Conservation (phyloP, 495 filamentous ascomycete genomes). For the Darksidea phi region DNA sequence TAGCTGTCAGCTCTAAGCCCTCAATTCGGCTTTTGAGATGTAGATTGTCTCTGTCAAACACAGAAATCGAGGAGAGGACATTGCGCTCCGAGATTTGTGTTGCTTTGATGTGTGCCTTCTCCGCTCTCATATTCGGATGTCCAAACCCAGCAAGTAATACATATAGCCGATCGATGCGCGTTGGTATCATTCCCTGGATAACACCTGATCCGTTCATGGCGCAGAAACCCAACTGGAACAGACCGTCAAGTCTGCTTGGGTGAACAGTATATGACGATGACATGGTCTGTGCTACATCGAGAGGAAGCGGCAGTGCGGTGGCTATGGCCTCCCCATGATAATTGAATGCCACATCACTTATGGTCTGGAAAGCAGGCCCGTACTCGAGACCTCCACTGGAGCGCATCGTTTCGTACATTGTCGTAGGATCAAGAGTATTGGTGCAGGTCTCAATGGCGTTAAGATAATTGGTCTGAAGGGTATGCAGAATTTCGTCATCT, state of each 20-base stretch:
- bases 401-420: not conserved
- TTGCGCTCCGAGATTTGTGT: not conserved
- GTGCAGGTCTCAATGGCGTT: not conserved
- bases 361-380: not conserved
- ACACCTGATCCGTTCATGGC: not conserved
- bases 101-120: not conserved
- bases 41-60: not conserved
- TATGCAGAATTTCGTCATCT: not conserved
- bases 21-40: not conserved
- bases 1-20: conserved; percentile 6
- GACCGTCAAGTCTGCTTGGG: not conserved
- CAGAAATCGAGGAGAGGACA: not conserved
- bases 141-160: not conserved
- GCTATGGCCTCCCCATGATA: not conserved
- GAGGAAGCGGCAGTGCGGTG: not conserved
- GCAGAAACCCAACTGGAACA: conserved; percentile 1
- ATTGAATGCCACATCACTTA: not conserved
- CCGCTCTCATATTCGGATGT: not conserved
- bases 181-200: not conserved
- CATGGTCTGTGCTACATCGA: not conserved
- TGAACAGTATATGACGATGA: not conserved
- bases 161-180: not conserved
- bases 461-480: not conserved
- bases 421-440: not conserved
- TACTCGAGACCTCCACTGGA: not conserved